phyloP scores from a whole-genome alignment of 106 monocot genomes.

The Platanthera guangdongensis region DNA sequence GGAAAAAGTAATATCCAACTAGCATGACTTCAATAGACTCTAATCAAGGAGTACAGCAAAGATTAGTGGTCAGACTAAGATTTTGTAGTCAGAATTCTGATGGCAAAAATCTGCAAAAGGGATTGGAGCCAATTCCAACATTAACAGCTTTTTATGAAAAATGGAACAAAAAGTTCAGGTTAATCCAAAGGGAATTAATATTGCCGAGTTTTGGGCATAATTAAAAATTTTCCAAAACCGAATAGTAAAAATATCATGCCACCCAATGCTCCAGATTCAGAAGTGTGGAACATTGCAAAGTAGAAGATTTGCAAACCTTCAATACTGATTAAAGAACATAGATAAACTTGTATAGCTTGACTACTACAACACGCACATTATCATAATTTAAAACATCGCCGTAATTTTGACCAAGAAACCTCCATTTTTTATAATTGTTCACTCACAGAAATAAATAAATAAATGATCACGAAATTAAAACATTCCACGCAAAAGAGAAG shows the following conservation, averaged over 20 bases:
- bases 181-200: neutral
- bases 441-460: neutral
- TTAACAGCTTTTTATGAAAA: neutral
- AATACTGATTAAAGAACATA: neutral
- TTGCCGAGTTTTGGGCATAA: neutral
- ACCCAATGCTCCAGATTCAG: neutral
- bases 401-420: neutral
- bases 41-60: neutral
- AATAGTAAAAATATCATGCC: neutral
- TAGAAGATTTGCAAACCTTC: neutral
- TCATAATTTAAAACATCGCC: neutral
- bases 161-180: neutral
- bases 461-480: neutral
- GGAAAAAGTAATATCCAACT: neutral
- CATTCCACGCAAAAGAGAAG: neutral
- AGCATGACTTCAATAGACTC: neutral
- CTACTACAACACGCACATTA: neutral
- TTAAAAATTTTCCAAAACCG: neutral
- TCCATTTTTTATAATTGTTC: neutral
- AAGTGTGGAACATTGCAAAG: neutral
- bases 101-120: neutral
- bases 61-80: too few relatives aligned
- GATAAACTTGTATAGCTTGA: neutral
- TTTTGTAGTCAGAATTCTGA: neutral
- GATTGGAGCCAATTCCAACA: neutral